Conservation (phyloP, 2,329 filamentous ascomycete species). For the Alternaria sp. region DNA sequence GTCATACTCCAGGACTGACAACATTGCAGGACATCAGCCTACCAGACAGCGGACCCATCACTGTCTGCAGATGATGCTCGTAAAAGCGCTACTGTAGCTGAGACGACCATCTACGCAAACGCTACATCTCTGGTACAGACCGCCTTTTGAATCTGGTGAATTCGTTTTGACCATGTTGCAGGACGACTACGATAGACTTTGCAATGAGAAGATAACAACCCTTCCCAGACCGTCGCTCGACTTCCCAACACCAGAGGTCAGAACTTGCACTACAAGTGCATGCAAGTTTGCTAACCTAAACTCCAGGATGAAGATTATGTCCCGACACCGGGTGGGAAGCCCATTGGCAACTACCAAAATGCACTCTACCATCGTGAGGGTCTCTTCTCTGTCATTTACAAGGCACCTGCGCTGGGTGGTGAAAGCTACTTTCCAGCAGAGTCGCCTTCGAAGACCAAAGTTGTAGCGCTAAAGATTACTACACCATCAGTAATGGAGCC, state of each 20-base stretch:
- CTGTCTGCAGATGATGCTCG: constrained; percentile 59
- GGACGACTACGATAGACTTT: constrained; percentile 45
- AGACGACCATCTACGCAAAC: constrained; percentile 69
- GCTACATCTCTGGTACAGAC: constrained; percentile 64
- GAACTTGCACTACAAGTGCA: background rate
- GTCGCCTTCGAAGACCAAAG: constrained; percentile 26
- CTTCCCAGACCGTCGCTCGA: constrained; percentile 29
- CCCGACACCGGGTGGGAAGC: constrained; percentile 48
- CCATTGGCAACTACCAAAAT: constrained; percentile 64
- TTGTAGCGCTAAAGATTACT: constrained; percentile 86
- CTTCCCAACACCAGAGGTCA: constrained; percentile 38
- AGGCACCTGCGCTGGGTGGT: constrained; percentile 59
- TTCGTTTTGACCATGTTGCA: constrained; percentile 32
- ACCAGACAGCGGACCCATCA: constrained; percentile 55
- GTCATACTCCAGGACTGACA: constrained; percentile 13
- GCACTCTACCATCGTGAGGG: constrained; percentile 69
- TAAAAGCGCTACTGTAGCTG: constrained; percentile 69
- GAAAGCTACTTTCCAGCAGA: constrained; percentile 43
- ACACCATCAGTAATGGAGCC: constrained; percentile 74
- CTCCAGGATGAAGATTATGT: constrained; percentile 41
- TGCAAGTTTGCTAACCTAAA: constrained; percentile 2
- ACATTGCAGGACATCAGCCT: constrained; percentile 57
- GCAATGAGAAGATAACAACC: constrained; percentile 32
- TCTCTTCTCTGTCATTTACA: constrained; percentile 84
- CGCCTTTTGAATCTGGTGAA: background rate